Conservation (phyloP, 2,329 filamentous ascomycete genomes). For the Fusarium gaditjirri region DNA sequence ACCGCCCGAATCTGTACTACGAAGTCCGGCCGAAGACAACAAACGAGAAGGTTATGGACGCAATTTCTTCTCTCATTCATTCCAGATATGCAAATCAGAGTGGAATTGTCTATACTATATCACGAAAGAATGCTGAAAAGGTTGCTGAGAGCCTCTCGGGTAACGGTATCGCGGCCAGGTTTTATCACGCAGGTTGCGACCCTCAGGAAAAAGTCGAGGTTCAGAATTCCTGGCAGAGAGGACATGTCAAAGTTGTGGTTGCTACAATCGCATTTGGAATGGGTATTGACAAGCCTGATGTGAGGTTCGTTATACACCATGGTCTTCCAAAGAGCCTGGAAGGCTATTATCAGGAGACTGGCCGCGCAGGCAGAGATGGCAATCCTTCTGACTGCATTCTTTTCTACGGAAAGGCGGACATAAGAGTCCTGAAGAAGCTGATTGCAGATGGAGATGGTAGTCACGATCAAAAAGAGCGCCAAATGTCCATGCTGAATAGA, state of each 20-base stretch:
- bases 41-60: slow-evolving; percentile 55
- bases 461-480: slow-evolving; percentile 82
- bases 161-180: slow-evolving; percentile 75
- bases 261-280: slow-evolving; percentile 99
- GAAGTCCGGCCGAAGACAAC: slow-evolving; percentile 80
- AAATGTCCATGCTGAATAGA: slow-evolving; percentile 84
- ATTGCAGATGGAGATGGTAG: slow-evolving; percentile 84
- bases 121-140: slow-evolving; percentile 82
- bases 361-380: slow-evolving; percentile 91
- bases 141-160: slow-evolving; percentile 76
- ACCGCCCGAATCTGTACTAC: slow-evolving; percentile 93
- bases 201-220: slow-evolving; percentile 74
- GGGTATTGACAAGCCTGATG: slow-evolving; percentile 99
- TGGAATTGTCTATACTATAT: slow-evolving; percentile 94
- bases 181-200: slow-evolving; percentile 87
- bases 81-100: slow-evolving; percentile 75
- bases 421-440: slow-evolving; percentile 78
- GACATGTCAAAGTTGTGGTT: slow-evolving; percentile 86
- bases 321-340: slow-evolving; percentile 94
- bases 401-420: slow-evolving; percentile 86
- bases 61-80: slow-evolving; percentile 75
- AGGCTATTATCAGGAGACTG: slow-evolving; percentile 98
- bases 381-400: slow-evolving; percentile 88
- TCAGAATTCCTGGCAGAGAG: slow-evolving; percentile 85
- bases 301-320: slow-evolving; percentile 95